These are phyloP conservation scores for Yamadazyma akitaensis DNA, from an alignment of 805 yeast species.

Conservation along the genomic window DNA sequence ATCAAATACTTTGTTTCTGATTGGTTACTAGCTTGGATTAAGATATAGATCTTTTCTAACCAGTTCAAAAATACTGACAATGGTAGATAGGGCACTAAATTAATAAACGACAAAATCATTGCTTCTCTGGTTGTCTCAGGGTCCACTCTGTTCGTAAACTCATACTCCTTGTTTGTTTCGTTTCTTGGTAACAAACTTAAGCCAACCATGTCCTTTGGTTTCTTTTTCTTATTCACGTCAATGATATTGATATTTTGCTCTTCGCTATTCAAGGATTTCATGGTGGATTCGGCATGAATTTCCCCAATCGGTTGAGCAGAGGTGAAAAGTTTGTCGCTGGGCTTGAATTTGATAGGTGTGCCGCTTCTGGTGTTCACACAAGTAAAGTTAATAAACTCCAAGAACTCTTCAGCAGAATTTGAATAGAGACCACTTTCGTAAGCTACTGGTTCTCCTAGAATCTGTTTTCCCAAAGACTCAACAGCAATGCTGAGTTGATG, in stretches of 20 bases:
- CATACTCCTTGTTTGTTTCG: conserved; percentile 12
- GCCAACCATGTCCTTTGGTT: conserved; percentile 28
- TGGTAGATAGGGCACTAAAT: conserved; percentile 52
- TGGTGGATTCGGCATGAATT: conserved; percentile 34
- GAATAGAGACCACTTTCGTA: conserved; percentile 8
- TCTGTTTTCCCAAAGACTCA: conserved; percentile 48
- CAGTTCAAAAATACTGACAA: conserved; percentile 39
- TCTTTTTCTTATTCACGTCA: conserved; percentile 27
- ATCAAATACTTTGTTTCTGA: conserved; percentile 39
- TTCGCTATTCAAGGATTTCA: conserved; percentile 21
- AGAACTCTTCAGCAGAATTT: conserved; percentile 31
- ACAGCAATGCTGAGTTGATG: conserved; percentile 56
- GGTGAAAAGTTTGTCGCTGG: conserved; percentile 16
- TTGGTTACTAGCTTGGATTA: conserved; percentile 29
- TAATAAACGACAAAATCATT: conserved; percentile 43
- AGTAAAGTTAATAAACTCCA: conserved; percentile 40
- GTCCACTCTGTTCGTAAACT: conserved; percentile 21
- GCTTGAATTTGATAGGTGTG: conserved; percentile 15
- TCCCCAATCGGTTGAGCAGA: conserved; percentile 40
- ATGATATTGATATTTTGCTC: conserved; percentile 20
- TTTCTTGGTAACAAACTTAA: conserved; percentile 15
- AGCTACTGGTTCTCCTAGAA: conserved; percentile 25
- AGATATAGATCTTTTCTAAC: conserved; percentile 43
- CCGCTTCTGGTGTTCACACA: conserved; percentile 38
- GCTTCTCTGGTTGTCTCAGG: conserved; percentile 50